phyloP scores from a whole-genome alignment of 495 filamentous ascomycete species.

The Clavariopsis aquatica region DNA sequence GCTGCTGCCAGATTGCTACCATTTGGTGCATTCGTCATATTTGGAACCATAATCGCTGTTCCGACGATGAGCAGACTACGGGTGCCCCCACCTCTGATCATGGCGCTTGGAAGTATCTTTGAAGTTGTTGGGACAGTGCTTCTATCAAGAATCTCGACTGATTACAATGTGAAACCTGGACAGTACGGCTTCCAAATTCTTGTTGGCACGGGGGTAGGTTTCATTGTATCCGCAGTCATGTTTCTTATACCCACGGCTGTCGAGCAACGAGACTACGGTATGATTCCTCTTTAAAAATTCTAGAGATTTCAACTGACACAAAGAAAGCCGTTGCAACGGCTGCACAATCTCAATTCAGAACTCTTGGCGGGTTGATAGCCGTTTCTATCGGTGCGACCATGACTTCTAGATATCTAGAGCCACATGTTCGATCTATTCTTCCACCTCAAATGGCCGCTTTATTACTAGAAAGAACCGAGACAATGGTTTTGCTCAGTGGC shows the following conservation, averaged over 20 bases:
- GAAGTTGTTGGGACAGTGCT: background rate
- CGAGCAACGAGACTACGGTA: slow-evolving; percentile 16
- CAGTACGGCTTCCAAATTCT: slow-evolving; percentile 24
- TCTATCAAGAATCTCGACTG: background rate
- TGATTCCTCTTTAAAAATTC: background rate
- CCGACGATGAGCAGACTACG: background rate
- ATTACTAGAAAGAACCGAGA: slow-evolving; percentile 8
- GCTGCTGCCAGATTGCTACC: slow-evolving; percentile 10
- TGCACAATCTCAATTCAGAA: slow-evolving; percentile 15
- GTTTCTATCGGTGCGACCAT: no score
- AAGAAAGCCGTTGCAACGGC: background rate
- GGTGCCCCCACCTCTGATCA: background rate
- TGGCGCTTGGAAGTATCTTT: slow-evolving; percentile 3
- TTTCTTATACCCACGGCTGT: slow-evolving; percentile 8
- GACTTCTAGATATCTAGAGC: background rate
- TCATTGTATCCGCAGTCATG: background rate
- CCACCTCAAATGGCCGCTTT: background rate
- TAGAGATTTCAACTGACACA: background rate
- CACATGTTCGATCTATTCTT: background rate
- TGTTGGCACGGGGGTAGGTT: slow-evolving; percentile 8
- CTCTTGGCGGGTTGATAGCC: slow-evolving; percentile 10
- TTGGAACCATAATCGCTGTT: slow-evolving; percentile 3
- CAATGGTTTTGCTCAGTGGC: background rate
- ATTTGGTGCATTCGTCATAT: slow-evolving; percentile 11
- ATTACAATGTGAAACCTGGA: background rate